Base-by-base conservation (phyloP, 169 alveolate genomes). In the Babesia sp. region DNA sequence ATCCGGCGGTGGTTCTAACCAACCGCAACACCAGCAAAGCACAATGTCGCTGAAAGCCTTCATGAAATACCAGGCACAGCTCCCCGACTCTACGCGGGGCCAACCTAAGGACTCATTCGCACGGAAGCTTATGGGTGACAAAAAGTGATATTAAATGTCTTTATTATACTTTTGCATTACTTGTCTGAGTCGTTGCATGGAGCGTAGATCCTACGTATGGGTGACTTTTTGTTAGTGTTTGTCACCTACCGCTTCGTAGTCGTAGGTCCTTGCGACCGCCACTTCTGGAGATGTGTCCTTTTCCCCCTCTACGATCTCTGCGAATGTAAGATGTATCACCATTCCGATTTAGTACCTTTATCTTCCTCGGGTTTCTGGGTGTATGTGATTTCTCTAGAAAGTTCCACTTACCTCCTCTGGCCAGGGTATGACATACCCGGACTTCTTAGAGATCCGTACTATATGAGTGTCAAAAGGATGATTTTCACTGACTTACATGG, bases 351-450 rank as follows among this genome's bases (percentile, higher is more conserved):
- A 5, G 70, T 78, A 59, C 93, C 82, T 80, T 90, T 64, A 39
- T 76, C 85, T 29, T 73, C 73, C 73, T 87, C 69, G 68, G 83
- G 77, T 77, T 80, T 42, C 73, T 73, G 85, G 33, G 76, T 76
- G 44, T 59, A 82, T 54, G 66, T 44, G 16, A 16, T 37, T 16
- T 29, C n/a, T n/a, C n/a, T n/a, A n/a, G n/a, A n/a, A n/a, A n/a
- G n/a, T n/a, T n/a, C 16, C 18, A 42, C 88, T 61, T 41, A 76
- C 84, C 61, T 93, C 76, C 29, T 63, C 90, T 18, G 97, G 97
- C 90, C 94, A 91, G 14, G 97, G 97, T 57, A 94, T 92, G 39
- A 93, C 75, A 55, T 91, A 79, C 41, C 97, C 97, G 2, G 94
- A 76, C 74, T 91, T 94, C 86, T 87, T 91, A 18, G 96, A 84